Percentiles rank a stretch among this genome's conserved stretches.
Evolutionary conservation across 2,329 filamentous ascomycete species (phyloP).

Genomic region (Cylindrodendrum hubeiense): DNA sequence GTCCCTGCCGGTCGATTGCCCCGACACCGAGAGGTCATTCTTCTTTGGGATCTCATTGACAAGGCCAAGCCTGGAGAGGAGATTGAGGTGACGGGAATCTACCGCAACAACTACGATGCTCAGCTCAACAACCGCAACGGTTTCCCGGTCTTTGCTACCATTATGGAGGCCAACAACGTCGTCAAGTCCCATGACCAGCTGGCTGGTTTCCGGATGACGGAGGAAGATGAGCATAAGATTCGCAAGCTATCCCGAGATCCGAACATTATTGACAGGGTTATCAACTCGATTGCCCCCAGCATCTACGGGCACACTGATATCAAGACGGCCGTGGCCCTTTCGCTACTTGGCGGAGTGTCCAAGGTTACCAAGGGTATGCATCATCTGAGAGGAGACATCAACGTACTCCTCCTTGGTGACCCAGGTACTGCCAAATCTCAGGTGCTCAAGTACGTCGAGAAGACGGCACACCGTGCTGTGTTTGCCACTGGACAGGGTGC

Average conservation of each 20-base stretch:
- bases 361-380: constrained; percentile 92
- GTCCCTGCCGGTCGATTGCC: constrained; percentile 96
- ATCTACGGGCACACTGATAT: constrained; percentile 98
- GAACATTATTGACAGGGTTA: constrained; percentile 91
- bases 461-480: constrained; percentile 95
- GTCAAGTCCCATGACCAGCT: constrained; percentile 98
- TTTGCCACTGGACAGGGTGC: constrained; percentile 98
- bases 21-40: constrained; percentile 91
- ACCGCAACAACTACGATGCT: constrained; percentile 98
- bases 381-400: constrained; percentile 96
- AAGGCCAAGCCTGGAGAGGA: constrained; percentile 97
- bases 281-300: constrained; percentile 93
- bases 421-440: constrained; percentile 99
- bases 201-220: constrained; percentile 93
- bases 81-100: constrained; percentile 96
- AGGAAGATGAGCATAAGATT: constrained; percentile 94
- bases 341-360: constrained; percentile 93
- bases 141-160: constrained; percentile 97
- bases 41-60: constrained; percentile 97
- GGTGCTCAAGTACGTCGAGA: constrained; percentile 96
- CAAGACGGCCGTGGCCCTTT: constrained; percentile 95
- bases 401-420: constrained; percentile 94
- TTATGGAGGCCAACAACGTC: constrained; percentile 96
- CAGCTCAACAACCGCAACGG: constrained; percentile 98
- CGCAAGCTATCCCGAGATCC: constrained; percentile 89